These are phyloP conservation scores for Candida mesenterica DNA, from an alignment of 1,139 yeast species.

Conservation along the genomic window DNA sequence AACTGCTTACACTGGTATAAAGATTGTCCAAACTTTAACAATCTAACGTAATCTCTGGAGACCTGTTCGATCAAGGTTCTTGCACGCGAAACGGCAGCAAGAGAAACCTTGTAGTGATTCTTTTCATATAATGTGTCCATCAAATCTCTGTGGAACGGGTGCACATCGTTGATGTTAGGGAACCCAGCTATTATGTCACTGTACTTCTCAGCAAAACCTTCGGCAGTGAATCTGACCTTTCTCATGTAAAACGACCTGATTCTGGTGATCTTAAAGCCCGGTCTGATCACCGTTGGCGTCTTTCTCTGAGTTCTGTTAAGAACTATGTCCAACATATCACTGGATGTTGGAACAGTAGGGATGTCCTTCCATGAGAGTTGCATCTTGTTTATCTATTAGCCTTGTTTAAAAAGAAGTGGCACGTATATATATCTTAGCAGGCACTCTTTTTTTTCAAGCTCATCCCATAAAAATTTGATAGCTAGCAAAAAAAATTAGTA, in stretches of 20 bases:
- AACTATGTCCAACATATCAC: conserved; percentile 93
- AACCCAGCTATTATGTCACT: conserved; percentile 81
- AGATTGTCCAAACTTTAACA: conserved; percentile 95
- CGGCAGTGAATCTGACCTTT: conserved; percentile 93
- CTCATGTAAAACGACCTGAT: conserved; percentile 98
- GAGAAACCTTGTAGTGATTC: conserved; percentile 96
- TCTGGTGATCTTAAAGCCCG: conserved; percentile 95
- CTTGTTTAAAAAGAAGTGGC: conserved; percentile 3
- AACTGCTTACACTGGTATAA: conserved; percentile 97
- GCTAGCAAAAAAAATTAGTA: conserved; percentile 4
- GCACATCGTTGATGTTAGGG: conserved; percentile 96
- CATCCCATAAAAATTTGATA: conserved; percentile 4
- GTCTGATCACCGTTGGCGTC: conserved; percentile 96
- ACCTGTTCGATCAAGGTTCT: conserved; percentile 94
- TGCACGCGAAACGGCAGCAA: conserved; percentile 92
- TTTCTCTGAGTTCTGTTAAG: conserved; percentile 97
- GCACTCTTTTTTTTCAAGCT: conserved; percentile 8
- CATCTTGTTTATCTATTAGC: conserved; percentile 46
- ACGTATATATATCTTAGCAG: conserved; percentile 1
- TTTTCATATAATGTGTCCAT: conserved; percentile 97
- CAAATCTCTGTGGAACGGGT: conserved; percentile 96
- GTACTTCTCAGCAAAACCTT: conserved; percentile 91
- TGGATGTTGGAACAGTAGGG: conserved; percentile 88
- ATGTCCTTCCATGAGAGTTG: conserved; percentile 98
- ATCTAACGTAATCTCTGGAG: conserved; percentile 88